Evolutionary conservation across 2,329 filamentous ascomycete genomes (phyloP).

Genomic region (Parastagonospora nodorum): DNA sequence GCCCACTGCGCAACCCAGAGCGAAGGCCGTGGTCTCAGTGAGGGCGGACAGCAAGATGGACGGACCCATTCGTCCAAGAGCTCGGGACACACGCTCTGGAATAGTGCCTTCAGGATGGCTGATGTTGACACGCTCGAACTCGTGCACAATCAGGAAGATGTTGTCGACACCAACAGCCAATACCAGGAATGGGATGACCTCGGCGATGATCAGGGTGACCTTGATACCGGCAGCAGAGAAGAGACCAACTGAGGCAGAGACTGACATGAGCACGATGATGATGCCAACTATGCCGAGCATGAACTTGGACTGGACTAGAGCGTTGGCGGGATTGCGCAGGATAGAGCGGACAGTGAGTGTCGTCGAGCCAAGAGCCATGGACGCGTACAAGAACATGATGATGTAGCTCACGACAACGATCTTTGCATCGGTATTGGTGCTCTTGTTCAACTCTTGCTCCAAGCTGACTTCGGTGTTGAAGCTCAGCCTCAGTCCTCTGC

Average conservation of each 20-base stretch:
- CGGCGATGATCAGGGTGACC: slow-evolving; percentile 95
- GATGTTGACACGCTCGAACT: slow-evolving; percentile 93
- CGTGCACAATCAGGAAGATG: slow-evolving; percentile 97
- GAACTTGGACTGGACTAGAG: slow-evolving; percentile 95
- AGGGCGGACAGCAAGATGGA: slow-evolving; percentile 95
- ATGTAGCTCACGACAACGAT: slow-evolving; percentile 97
- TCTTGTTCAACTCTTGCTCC: slow-evolving; percentile 95
- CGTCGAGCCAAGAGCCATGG: slow-evolving; percentile 86
- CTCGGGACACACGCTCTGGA: slow-evolving; percentile 81
- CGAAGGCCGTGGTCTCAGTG: slow-evolving; percentile 92
- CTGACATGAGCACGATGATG: slow-evolving; percentile 95
- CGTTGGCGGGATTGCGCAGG: slow-evolving; percentile 78
- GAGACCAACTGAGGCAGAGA: slow-evolving; percentile 89
- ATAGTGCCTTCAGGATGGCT: slow-evolving; percentile 89
- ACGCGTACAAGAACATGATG: slow-evolving; percentile 98
- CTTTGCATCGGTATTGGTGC: slow-evolving; percentile 96
- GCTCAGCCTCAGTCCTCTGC: slow-evolving; percentile 81
- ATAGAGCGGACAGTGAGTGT: slow-evolving; percentile 78
- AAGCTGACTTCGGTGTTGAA: slow-evolving; percentile 96
- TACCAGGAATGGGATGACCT: slow-evolving; percentile 97
- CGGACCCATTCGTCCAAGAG: slow-evolving; percentile 94
- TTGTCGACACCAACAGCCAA: slow-evolving; percentile 97
- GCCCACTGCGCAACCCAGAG: slow-evolving; percentile 88
- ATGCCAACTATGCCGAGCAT: slow-evolving; percentile 94
- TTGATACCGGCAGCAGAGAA: slow-evolving; percentile 93